Conservation (phyloP, 2,329 filamentous ascomycete genomes). For the Pseudogymnoascus sp. region DNA sequence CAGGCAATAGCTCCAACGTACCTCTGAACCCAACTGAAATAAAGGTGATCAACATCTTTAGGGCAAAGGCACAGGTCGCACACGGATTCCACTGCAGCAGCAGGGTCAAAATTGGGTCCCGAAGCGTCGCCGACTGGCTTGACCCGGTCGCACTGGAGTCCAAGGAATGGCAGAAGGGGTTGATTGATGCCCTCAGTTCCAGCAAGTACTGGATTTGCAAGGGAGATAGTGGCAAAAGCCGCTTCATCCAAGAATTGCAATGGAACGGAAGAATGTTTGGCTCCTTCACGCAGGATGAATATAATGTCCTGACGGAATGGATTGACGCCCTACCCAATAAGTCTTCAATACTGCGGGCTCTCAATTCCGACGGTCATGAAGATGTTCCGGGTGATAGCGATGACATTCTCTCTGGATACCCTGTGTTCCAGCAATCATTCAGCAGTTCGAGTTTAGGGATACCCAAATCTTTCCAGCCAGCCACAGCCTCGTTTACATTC, state of each 20-base stretch:
- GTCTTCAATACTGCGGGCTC: conserved; percentile 13
- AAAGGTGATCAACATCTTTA: conserved; percentile 31
- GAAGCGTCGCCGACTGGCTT: conserved; percentile 36
- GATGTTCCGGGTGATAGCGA: conserved; percentile 4
- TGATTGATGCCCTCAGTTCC: conserved; percentile 31
- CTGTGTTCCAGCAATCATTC: conserved; percentile 2
- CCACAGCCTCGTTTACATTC: neutral
- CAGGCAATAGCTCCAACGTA: neutral
- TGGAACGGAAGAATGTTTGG: conserved; percentile 46
- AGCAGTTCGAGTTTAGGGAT: neutral
- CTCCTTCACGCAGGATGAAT: conserved; percentile 39
- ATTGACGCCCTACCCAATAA: conserved; percentile 30
- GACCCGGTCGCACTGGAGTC: conserved; percentile 28
- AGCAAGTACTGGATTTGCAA: conserved; percentile 36
- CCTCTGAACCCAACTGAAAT: conserved; percentile 15
- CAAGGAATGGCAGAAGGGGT: conserved; percentile 29
- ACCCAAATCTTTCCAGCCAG: neutral
- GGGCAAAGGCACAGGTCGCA: conserved; percentile 33
- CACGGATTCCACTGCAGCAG: conserved; percentile 36
- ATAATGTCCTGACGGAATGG: conserved; percentile 33
- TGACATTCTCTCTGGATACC: conserved; percentile 15
- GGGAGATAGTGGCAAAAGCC: conserved; percentile 35
- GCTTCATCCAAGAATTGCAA: conserved; percentile 35
- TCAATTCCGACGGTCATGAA: conserved; percentile 14
- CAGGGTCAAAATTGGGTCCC: conserved; percentile 33